Evolutionary conservation across 148 eudicot species (phyloP).

Genomic region (Mesembryanthemum crystallinum): DNA sequence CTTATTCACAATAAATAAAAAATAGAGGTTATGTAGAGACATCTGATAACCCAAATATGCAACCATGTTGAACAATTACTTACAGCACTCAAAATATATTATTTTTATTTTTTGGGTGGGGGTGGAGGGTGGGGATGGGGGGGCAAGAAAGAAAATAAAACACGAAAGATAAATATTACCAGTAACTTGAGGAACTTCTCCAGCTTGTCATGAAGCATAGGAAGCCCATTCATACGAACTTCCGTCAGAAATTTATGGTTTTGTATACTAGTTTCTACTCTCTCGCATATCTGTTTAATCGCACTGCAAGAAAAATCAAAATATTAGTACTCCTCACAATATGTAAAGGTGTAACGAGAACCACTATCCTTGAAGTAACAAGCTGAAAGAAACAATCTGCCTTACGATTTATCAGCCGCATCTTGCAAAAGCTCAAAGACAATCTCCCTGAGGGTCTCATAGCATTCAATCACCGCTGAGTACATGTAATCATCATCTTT

Average conservation of each 20-base stretch:
- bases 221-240: constrained; percentile 74
- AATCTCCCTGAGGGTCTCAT: constrained; percentile 72
- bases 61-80: not conserved
- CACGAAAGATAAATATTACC: constrained; percentile 42
- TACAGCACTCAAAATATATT: not conserved
- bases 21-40: not conserved
- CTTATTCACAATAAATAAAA: not conserved
- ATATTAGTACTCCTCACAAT: constrained; percentile 1
- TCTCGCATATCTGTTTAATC: constrained; percentile 48
- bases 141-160: constrained; percentile 4
- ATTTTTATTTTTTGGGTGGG: not conserved
- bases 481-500: constrained; percentile 76
- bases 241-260: constrained; percentile 50
- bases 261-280: constrained; percentile 55
- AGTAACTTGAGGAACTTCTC: constrained; percentile 78
- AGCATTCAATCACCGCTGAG: constrained; percentile 87
- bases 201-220: constrained; percentile 74
- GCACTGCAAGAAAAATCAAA: constrained; percentile 38
- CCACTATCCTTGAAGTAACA: not conserved
- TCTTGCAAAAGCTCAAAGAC: constrained; percentile 54
- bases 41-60: not conserved
- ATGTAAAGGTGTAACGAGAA: not conserved
- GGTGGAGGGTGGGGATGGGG: not conserved
- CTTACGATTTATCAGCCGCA: constrained; percentile 58
- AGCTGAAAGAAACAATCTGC: constrained; percentile 1